A percentile compares a stretch with the other conserved stretches of the same genome.
These are phyloP conservation scores for Sporothrix globosa DNA, from an alignment of 2,329 filamentous ascomycete species.

Conservation along the genomic window DNA sequence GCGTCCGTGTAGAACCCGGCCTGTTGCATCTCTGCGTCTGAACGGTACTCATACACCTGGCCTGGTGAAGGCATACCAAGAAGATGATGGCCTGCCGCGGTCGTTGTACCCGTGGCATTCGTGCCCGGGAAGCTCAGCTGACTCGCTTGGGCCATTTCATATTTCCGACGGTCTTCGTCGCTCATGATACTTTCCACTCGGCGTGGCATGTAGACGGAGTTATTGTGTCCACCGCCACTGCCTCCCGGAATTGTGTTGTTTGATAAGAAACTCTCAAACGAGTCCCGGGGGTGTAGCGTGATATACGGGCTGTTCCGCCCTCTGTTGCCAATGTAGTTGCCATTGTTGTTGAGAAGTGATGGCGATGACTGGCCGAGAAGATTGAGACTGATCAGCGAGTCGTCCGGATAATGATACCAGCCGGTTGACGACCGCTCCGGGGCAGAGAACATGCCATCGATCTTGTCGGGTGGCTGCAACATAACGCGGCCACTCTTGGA, in stretches of 20 bases:
- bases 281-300: conserved; percentile 60
- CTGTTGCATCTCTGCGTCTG: conserved; percentile 50
- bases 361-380: conserved; percentile 38
- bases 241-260: conserved; percentile 50
- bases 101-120: conserved; percentile 37
- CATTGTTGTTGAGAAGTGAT: conserved; percentile 42
- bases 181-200: conserved; percentile 76
- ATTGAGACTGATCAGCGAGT: conserved; percentile 62
- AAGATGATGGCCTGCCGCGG: conserved; percentile 37
- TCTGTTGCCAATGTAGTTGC: not conserved
- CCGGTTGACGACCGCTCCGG: conserved; percentile 69
- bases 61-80: conserved; percentile 46
- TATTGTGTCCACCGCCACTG: conserved; percentile 37
- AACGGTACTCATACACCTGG: conserved; percentile 54
- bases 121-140: conserved; percentile 47
- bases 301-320: conserved; percentile 41
- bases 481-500: conserved; percentile 51
- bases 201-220: conserved; percentile 67
- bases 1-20: conserved; percentile 49
- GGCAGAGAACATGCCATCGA: conserved; percentile 79
- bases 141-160: conserved; percentile 67
- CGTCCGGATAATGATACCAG: conserved; percentile 70
- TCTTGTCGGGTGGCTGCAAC: conserved; percentile 71
- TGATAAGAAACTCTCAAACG: conserved; percentile 68
- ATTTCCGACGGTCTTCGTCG: conserved; percentile 74